phyloP scores from a whole-genome alignment of 768 basidiomycete species.

The Hemileccinum rubropunctum region DNA sequence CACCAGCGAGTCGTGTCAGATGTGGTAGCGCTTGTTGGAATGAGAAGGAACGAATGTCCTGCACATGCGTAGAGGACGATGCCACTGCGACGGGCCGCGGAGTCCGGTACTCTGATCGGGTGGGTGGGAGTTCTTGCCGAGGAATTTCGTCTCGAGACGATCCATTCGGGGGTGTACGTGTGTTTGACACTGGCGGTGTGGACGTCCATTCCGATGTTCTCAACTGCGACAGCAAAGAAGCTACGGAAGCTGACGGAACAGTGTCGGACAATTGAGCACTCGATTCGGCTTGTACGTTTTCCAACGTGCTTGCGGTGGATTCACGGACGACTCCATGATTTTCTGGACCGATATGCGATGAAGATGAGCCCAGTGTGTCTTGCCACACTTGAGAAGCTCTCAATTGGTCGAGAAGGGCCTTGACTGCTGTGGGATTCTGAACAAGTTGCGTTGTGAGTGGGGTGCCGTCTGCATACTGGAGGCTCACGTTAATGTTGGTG shows the following conservation, averaged over 20 bases:
- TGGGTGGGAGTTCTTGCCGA: conserved; percentile 13
- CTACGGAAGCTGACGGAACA: conserved; percentile 44
- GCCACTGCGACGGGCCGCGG: conserved; percentile 7
- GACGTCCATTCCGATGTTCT: conserved; percentile 33
- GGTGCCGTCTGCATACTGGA: neutral
- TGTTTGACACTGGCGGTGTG: conserved; percentile 8
- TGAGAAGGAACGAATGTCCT: conserved; percentile 47
- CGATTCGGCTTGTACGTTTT: conserved; percentile 6
- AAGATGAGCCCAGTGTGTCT: conserved; percentile 33
- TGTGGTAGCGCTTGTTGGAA: conserved; percentile 72
- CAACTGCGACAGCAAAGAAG: conserved; percentile 61
- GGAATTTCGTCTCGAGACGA: conserved; percentile 9
- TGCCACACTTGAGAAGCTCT: conserved; percentile 70
- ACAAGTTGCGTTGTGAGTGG: neutral
- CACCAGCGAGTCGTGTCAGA: conserved; percentile 57
- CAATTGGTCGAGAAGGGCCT: conserved; percentile 69
- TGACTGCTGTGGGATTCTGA: conserved; percentile 65
- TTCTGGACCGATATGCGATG: neutral
- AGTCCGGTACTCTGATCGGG: conserved; percentile 9
- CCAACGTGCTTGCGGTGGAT: conserved; percentile 5
- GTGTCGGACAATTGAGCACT: neutral
- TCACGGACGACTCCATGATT: too few relatives aligned
- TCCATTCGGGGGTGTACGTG: conserved; percentile 7
- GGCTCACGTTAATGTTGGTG: conserved; percentile 56
- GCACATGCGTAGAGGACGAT: conserved; percentile 4